Evolutionary conservation across 2,329 filamentous ascomycete species (phyloP), one percentile per base, ranked within the genome.

Genomic region (Bisporella sp.): DNA sequence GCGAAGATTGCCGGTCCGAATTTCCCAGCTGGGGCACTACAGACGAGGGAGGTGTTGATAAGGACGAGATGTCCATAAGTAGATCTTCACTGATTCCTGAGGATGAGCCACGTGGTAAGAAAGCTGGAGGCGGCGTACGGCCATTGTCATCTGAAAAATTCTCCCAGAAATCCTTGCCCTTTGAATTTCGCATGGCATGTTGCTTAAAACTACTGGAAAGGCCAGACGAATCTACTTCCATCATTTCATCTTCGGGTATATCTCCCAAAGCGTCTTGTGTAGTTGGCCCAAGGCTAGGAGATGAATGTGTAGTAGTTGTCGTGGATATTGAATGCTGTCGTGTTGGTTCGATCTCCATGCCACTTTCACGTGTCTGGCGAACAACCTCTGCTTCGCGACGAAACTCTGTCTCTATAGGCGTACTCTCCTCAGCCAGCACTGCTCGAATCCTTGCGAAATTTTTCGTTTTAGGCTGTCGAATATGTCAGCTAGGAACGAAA

Each of bases 361-460:
- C 91, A 60, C 85, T 92, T 67, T 97, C 93, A 41, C 90, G 86
- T 31, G 97, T 91, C 68, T 96, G 93, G 46, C 89, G 87, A 55
- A 99, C 89, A 5, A 97, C 93, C 68, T 97, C 92, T 37, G 92
- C 90, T 72, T 99, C 93, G 39, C 90, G 85, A 47, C 87, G 84
- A 51, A 89, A 83, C 67, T 99, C 93, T 41, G 86, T 85, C 61
- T 99, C 93, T 7, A 95, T 75, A 0, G 93, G 93, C 0, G 90
- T 82, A 12, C 81, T 79, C 70, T 99, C 93, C 70, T 99, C 93
- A 51, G 88, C 77, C 1, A 99, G 76, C 4, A 90, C 90, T 6
- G 92, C 93, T 54, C 88, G 83, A 58, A 99, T 96, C 8, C 93
- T 85, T 5, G 91, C 90, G 67, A 99, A 99, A 0, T 86, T 90